Percentiles rank a stretch among this genome's conserved stretches.
phyloP scores from a whole-genome alignment of 495 filamentous ascomycete species.

The Aspergillus biplanus region DNA sequence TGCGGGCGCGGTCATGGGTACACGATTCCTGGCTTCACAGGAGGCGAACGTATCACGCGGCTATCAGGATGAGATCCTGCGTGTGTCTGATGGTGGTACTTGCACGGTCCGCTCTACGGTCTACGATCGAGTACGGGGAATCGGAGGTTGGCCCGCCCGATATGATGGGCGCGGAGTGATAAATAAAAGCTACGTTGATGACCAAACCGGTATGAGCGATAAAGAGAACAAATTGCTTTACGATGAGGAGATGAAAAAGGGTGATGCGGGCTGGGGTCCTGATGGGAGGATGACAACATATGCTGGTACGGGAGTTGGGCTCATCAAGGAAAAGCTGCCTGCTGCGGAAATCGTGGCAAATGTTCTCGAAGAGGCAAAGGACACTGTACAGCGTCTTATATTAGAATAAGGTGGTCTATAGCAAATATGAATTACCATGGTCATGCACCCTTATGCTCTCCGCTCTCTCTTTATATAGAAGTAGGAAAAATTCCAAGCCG shows the following conservation, averaged over 20 bases:
- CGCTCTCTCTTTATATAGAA: not conserved
- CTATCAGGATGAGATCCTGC: constrained; percentile 60
- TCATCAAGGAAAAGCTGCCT: constrained; percentile 33
- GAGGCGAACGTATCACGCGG: constrained; percentile 62
- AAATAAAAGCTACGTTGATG: constrained; percentile 57
- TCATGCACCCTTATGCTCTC: no score
- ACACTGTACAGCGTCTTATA: constrained; percentile 7
- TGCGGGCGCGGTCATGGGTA: constrained; percentile 68
- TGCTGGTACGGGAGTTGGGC: constrained; percentile 52
- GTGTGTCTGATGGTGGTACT: constrained; percentile 64
- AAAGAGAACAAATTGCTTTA: constrained; percentile 44
- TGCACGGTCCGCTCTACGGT: constrained; percentile 65
- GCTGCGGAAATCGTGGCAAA: constrained; percentile 37
- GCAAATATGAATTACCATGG: not conserved
- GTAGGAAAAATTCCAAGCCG: not conserved
- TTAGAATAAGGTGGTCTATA: not conserved
- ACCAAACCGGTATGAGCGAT: constrained; percentile 10
- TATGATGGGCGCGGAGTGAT: constrained; percentile 65
- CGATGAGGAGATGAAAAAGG: constrained; percentile 46
- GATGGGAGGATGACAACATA: constrained; percentile 67
- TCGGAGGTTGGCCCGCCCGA: constrained; percentile 61
- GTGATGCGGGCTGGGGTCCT: constrained; percentile 58
- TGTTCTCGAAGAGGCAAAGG: constrained; percentile 24
- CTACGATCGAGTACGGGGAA: constrained; percentile 69
- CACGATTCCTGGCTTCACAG: constrained; percentile 61